Evolutionary conservation across 768 basidiomycete genomes (phyloP).

Genomic region (Krasilnikovozyma curviuscula): DNA sequence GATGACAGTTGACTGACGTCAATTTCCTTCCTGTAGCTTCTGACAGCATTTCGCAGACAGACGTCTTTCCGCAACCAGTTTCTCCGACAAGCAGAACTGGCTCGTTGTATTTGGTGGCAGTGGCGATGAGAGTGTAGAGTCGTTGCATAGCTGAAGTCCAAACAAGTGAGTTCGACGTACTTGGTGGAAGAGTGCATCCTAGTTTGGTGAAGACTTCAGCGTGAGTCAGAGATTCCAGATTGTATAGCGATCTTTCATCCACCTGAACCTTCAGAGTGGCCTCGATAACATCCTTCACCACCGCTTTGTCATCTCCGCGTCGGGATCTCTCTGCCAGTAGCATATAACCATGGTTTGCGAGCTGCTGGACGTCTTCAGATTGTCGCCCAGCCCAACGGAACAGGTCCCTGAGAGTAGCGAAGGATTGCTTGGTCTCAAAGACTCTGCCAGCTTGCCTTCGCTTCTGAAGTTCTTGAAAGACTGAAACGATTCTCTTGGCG

Average conservation of each 20-base stretch:
- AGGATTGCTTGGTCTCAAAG: constrained; percentile 93
- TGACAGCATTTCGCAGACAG: constrained; percentile 78
- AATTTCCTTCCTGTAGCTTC: constrained; percentile 42
- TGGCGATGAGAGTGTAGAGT: constrained; percentile 59
- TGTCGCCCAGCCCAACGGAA: constrained; percentile 93
- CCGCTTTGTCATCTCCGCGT: constrained; percentile 59
- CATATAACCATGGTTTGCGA: constrained; percentile 96
- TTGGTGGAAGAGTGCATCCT: constrained; percentile 36
- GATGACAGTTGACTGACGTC: constrained; percentile 75
- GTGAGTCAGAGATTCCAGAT: constrained; percentile 17
- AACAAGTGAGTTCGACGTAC: constrained; percentile 36
- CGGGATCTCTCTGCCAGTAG: constrained; percentile 79
- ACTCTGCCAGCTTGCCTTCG: constrained; percentile 75
- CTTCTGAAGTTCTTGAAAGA: constrained; percentile 83
- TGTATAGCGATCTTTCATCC: constrained; percentile 51
- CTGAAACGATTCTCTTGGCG: constrained; percentile 68
- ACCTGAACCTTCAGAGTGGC: constrained; percentile 68
- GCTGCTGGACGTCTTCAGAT: constrained; percentile 70
- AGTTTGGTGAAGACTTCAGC: constrained; percentile 4
- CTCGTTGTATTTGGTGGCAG: constrained; percentile 77
- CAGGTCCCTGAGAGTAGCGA: constrained; percentile 86
- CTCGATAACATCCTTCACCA: constrained; percentile 86
- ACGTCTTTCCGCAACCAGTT: constrained; percentile 94
- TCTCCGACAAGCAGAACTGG: constrained; percentile 91
- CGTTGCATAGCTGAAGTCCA: constrained; percentile 92